Evolutionary conservation across 352 stramenopile genomes (phyloP), one percentile per base, ranked within the genome.

Genomic region (Pythium guiyangense): DNA sequence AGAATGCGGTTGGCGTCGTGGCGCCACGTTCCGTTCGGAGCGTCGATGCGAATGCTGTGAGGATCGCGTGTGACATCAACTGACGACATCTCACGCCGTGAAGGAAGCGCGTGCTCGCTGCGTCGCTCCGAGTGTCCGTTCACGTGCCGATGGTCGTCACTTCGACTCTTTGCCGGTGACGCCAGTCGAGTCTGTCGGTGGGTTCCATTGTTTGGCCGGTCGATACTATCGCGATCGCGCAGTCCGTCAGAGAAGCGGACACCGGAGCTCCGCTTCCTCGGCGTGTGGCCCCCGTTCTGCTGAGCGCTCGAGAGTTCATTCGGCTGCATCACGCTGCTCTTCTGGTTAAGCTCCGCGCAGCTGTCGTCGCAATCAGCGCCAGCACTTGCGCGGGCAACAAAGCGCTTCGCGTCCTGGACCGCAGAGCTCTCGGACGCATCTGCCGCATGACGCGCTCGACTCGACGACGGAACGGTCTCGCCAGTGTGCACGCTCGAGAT

Each of bases 401-500:
- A 44, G 22, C 20, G 34, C 48, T 26, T 18, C 4, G 5, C 27
- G 22, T 35, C 47, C 10, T 26, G 35, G 6, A 43, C 31, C 5
- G 18, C 6, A 10, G 31, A 37, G 17, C 34, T 42, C 6, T 11
- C 48, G 15, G 55, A 37, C 17, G 37, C 15, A 39, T 56, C 55
- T 1, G 31, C n/a, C 35, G 15, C 26, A 3, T 35, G 47, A n/a
- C 29, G 39, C 20, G 29, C 55, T 37, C 55, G 31, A 14, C 55
- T 62, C 20, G 48, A 49, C 12, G 40, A 55, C 27, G 49, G 46
- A 15, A 60, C 9, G 15, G 55, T 62, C 48, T 62, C 55, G 45
- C 55, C 48, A 1, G 55, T 62, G 48, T 54, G 55, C 2, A 39
- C 55, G n/a, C 55, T 62, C n/a, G 55, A 62, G 35, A 62, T n/a